Evolutionary conservation across 495 filamentous ascomycete species (phyloP), one percentile per base, ranked within the genome.

Genomic region (Hypoxylon rickii): DNA sequence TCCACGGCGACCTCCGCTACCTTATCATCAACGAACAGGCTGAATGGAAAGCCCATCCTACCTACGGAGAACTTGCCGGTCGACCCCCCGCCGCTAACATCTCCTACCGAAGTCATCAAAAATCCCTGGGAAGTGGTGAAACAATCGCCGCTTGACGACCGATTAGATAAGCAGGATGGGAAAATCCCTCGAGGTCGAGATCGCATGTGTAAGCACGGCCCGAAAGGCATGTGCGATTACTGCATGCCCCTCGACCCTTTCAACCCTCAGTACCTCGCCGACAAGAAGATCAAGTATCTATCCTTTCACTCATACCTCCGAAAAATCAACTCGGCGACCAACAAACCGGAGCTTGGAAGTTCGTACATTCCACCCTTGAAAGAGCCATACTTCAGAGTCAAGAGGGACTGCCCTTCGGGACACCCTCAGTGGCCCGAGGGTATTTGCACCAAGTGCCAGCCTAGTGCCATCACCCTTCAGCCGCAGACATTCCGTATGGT

Each of bases 401-500:
- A 82, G 67, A 84, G 79, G 20, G 84, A 96, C 64, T 99, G 94
- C 64, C 93, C 94, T 3, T 90, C 92, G 3, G 93, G 94, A 3
- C 94, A 99, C 69, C 86, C 90, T 1, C 81, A 84, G 34, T 99
- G 93, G 87, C 94, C 94, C 12, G 91, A 93, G 58, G 94, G 94
- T n/a, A 97, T 99, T 58, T 99, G 94, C 74, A 95, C 91, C 34
- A 99, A 97, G 70, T 99, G 94, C 66, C 94, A 99, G 66, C 94
- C 94, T 11, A 96, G 92, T 51, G 94, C 94, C 19, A 99, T 99
- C 69, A 96, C 89, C 36, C 78, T 99, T 16, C 92, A 97, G 62
- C 89, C 89, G 11, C 94, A 99, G 68, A 79, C 89, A 22, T 99
- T 89, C 66, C 89, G 94, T n/a, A 97, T 92, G 89, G 92, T 99